Base-by-base conservation (phyloP, 1,284 basidiomycete genomes). In the Exobasidium cylindrosporum region DNA sequence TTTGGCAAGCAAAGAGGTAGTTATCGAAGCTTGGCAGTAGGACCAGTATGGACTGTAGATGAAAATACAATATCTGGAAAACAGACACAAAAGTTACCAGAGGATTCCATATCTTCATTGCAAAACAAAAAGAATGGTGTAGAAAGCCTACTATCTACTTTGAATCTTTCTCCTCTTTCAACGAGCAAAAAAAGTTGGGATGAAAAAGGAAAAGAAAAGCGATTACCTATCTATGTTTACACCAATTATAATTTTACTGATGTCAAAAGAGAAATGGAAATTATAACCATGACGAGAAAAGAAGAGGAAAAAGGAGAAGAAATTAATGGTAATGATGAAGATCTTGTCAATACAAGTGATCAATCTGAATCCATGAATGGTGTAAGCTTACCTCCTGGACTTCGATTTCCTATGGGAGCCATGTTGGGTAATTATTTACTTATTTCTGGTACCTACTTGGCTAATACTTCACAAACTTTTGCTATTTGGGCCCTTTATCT, bases 161-260 rank as follows among this genome's bases (percentile, higher is more conserved):
- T 31, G 26, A 24, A 23, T 13, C 17, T 62, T 32, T 66, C 68
- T 29, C 60, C 63, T 0, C 61, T 73, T 10, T 67, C 69, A 0
- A 68, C 67, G 66, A 73, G 69, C 60, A 54, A 46, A 21, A 43
- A 44, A 6, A 46, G 63, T 11, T 46, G 57, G 43, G 43, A 59
- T 1, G 35, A 55, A 5, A 56, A 62, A 24, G 60, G 53, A 31
- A 21, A 21, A 13, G 21, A 26, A 14, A 35, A 31, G 57, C n/a
- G 65, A 0, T 31, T 68, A 56, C 73, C 74, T 5, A 55, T 75
- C 31, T 73, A 66, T 46, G 62, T 77, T 21, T 77, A 77, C 60
- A 73, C 74, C 11, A 77, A 77, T 47, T 75, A 73, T 68, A 75
- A 75, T 56, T 77, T 77, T 49, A 73, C 73, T 50, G 72, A 77